These are phyloP conservation scores for Penicillium arizonense DNA, from an alignment of 495 filamentous ascomycete species.

Conservation along the genomic window DNA sequence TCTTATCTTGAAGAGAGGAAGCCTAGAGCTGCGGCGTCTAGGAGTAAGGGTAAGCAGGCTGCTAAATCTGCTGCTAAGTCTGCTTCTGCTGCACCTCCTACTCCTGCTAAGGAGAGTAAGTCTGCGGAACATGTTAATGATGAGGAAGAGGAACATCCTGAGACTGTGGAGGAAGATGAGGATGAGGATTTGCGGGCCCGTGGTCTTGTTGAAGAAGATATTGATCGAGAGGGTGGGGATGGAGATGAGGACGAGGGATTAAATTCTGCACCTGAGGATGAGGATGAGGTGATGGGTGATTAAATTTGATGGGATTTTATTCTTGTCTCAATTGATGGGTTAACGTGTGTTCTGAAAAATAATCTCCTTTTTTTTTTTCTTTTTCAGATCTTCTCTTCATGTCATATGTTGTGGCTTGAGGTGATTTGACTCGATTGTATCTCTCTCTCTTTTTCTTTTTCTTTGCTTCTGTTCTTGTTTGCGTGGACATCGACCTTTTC, in stretches of 20 bases:
- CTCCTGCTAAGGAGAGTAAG: slow-evolving; percentile 33
- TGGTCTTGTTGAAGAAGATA: slow-evolving; percentile 58
- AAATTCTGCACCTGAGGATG: slow-evolving; percentile 49
- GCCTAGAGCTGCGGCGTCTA: slow-evolving; percentile 30
- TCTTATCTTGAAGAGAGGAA: slow-evolving; percentile 66
- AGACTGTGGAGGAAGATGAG: slow-evolving; percentile 51
- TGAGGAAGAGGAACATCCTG: slow-evolving; percentile 51
- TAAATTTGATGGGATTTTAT: slow-evolving; percentile 22
- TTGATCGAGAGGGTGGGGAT: slow-evolving; percentile 48
- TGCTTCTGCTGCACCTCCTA: slow-evolving; percentile 26
- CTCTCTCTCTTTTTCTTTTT: not conserved
- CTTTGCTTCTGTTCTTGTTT: slow-evolving; percentile 8
- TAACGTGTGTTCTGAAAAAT: slow-evolving; percentile 6
- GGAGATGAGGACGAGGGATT: slow-evolving; percentile 42
- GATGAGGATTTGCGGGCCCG: slow-evolving; percentile 62
- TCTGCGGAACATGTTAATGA: slow-evolving; percentile 47
- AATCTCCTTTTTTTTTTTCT: slow-evolving; percentile 2
- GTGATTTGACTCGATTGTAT: slow-evolving; percentile 11
- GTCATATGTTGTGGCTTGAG: slow-evolving; percentile 7
- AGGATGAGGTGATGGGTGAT: slow-evolving; percentile 71
- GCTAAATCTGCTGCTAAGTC: slow-evolving; percentile 21
- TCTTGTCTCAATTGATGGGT: not conserved
- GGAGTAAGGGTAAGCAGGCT: slow-evolving; percentile 50
- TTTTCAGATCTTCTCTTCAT: slow-evolving; percentile 7
- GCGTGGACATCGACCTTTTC: slow-evolving; percentile 12